Evolutionary conservation across 352 stramenopile genomes (phyloP), one percentile per base, ranked within the genome.

Genomic region (Globisporangium irregulare): DNA sequence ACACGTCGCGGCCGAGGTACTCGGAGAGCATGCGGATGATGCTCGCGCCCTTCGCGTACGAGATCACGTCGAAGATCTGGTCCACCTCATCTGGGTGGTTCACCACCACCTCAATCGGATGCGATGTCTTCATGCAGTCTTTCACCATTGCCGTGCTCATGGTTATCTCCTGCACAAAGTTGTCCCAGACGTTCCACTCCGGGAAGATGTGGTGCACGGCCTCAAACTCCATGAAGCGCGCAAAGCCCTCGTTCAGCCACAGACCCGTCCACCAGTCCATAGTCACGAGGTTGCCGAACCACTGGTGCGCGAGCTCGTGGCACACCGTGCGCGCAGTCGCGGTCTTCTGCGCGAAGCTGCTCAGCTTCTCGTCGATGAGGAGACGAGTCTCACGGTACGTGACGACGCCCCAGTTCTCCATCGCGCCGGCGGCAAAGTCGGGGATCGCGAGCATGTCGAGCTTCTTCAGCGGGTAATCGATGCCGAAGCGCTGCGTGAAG

Each of bases 181-280:
- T 90, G 69, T 98, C 93, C 96, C 97, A 99, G 57, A 99, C 95
- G 22, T 91, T 81, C 93, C 93, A 99, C n/a, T 98, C 78, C 0
- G 96, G 96, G 79, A 98, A 98, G 27, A 99, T 82, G 48, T 85
- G 63, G 74, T 99, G 76, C 15, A 97, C 88, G 1, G 94, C 93
- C 61, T 93, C 94, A 59, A 98, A 98, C 76, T 99, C 96, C 78
- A 98, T 98, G 84, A 97, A 99, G 50, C 79, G 91, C 2, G 97
- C 97, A 73, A 99, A 99, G 24, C 97, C 97, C 74, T 99, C 98
- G 76, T 99, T 99, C 3, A 99, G 84, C 94, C 94, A 99, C 41
- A 98, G 73, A 4, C 91, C 89, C n/a, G 93, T 95, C 94, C 94
- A 98, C 83, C 97, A 99, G 27, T 94, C 86, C 97, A 99, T 99